Evolutionary conservation across 768 basidiomycete species (phyloP).

Genomic region (Cyclocybe aegerita): DNA sequence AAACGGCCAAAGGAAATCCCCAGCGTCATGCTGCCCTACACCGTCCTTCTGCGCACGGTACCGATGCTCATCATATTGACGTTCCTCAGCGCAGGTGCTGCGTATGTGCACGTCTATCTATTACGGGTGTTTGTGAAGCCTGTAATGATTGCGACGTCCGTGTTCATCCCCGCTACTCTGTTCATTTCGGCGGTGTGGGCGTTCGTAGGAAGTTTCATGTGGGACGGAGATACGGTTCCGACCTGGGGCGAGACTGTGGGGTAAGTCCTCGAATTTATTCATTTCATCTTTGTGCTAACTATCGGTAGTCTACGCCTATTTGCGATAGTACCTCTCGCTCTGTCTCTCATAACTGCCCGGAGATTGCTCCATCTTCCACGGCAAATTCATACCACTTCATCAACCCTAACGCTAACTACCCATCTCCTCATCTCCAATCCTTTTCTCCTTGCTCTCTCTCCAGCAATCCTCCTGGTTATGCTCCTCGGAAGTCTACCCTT

Average conservation of each 20-base stretch:
- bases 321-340: constrained; percentile 67
- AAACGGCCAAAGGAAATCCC: constrained; percentile 40
- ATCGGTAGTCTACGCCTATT: constrained; percentile 68
- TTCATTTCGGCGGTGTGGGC: constrained; percentile 79
- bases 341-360: constrained; percentile 71
- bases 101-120: constrained; percentile 75
- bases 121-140: constrained; percentile 82
- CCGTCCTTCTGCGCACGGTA: constrained; percentile 73
- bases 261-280: constrained; percentile 39
- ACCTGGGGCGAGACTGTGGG: constrained; percentile 85
- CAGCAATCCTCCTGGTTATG: constrained; percentile 63
- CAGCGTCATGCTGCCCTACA: constrained; percentile 51
- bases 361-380: constrained; percentile 71
- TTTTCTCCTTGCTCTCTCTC: constrained; percentile 73
- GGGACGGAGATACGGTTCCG: constrained; percentile 48
- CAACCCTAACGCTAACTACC: constrained; percentile 59
- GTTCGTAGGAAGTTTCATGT: constrained; percentile 77
- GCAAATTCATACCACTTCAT: constrained; percentile 65
- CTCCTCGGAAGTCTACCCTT: constrained; percentile 79
- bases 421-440: constrained; percentile 70
- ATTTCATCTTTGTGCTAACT: constrained; percentile 7
- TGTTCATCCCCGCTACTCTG: constrained; percentile 74
- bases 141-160: constrained; percentile 73
- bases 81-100: constrained; percentile 64
- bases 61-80: constrained; percentile 76